Evolutionary conservation across 1,284 basidiomycete species (phyloP).

Genomic region (Fomitopsis pinicola): DNA sequence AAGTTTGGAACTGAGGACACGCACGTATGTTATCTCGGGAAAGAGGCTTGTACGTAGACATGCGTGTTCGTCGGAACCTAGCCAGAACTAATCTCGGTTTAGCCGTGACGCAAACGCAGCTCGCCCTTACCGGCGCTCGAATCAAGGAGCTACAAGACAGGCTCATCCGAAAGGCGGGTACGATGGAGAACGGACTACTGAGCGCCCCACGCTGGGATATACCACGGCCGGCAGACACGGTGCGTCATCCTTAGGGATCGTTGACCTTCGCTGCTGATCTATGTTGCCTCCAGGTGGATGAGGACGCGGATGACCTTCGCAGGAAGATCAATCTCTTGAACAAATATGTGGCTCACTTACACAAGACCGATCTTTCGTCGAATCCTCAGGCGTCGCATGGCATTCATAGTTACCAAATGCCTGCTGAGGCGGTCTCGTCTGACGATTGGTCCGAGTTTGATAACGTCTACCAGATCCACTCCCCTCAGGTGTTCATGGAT

Average conservation of each 20-base stretch:
- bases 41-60: slow-evolving; percentile 57
- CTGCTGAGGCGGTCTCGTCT: slow-evolving; percentile 58
- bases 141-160: slow-evolving; percentile 41
- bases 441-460: slow-evolving; percentile 83
- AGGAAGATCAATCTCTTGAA: slow-evolving; percentile 59
- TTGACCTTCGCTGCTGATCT: not conserved
- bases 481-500: slow-evolving; percentile 80
- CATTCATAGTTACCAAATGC: slow-evolving; percentile 55
- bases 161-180: not conserved
- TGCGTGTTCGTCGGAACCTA: not conserved
- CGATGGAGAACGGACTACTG: not conserved
- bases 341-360: slow-evolving; percentile 57
- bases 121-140: slow-evolving; percentile 57
- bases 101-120: slow-evolving; percentile 73
- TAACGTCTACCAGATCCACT: slow-evolving; percentile 90
- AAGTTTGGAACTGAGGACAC: slow-evolving; percentile 90
- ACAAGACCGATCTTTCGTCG: slow-evolving; percentile 39
- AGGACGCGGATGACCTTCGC: slow-evolving; percentile 18
- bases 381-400: slow-evolving; percentile 28
- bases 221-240: not conserved
- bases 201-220: not conserved
- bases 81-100: not conserved
- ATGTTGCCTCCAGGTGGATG: not conserved
- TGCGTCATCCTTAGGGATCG: not conserved
- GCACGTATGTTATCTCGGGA: slow-evolving; percentile 82